Evolutionary conservation across 2,329 filamentous ascomycete species (phyloP).

Genomic region (Tolypocladium guangdongense): DNA sequence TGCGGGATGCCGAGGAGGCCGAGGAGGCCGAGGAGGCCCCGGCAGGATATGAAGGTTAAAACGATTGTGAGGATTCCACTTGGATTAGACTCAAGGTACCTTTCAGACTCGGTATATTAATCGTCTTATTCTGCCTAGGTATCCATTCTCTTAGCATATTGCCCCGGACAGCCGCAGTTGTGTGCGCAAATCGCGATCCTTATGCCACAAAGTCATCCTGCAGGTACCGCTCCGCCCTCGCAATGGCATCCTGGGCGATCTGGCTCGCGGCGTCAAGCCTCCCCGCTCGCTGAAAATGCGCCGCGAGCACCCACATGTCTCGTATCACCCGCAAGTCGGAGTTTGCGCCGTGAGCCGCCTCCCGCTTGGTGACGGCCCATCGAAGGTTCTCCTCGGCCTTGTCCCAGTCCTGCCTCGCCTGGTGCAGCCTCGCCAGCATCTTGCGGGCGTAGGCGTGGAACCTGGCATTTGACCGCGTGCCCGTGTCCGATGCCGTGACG

Average conservation of each 20-base stretch:
- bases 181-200: not conserved
- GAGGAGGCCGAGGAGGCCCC: too few relatives aligned
- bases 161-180: not conserved
- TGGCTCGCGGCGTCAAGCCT: constrained; percentile 14
- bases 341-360: constrained; percentile 22
- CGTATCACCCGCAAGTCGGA: constrained; percentile 24
- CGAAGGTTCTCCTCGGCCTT: constrained; percentile 21
- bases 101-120: not conserved
- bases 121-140: not conserved
- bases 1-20: not conserved
- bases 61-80: too few relatives aligned
- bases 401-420: constrained; percentile 20
- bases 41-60: not conserved
- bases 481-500: constrained; percentile 11
- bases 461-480: constrained; percentile 18
- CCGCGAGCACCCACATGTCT: constrained; percentile 27
- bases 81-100: not conserved
- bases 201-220: constrained; percentile 3
- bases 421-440: constrained; percentile 24
- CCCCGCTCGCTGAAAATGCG: constrained; percentile 20
- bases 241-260: constrained; percentile 20
- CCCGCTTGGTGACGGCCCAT: constrained; percentile 21
- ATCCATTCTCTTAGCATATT: not conserved
- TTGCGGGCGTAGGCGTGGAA: constrained; percentile 27
- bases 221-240: constrained; percentile 19